Conservation (phyloP, 345 rosid species). For the Dimocarpus longan region DNA sequence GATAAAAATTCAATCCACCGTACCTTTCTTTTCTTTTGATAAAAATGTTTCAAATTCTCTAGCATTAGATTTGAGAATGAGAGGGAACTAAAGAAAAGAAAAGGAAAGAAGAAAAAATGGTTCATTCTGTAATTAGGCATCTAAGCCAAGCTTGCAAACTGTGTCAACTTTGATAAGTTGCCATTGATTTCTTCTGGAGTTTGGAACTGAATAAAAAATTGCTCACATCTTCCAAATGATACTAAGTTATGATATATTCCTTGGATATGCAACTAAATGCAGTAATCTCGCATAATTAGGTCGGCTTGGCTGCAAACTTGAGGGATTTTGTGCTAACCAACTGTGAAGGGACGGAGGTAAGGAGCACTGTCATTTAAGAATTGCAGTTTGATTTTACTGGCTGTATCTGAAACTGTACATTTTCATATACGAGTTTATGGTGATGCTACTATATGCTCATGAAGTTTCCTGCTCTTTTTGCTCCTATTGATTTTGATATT, state of each 20-base stretch:
- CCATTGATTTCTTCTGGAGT: not conserved
- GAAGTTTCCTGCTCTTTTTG: not conserved
- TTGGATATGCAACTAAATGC: constrained; percentile 13
- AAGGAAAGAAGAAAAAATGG: not conserved
- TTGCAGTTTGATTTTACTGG: not conserved
- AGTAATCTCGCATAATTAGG: constrained; percentile 39
- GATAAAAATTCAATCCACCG: not conserved
- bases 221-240: constrained; percentile 1
- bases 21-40: not conserved
- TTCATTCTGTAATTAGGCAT: not conserved
- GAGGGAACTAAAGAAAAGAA: not conserved
- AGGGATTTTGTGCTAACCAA: constrained; percentile 67
- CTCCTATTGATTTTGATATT: not conserved
- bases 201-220: not conserved
- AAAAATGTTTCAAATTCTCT: not conserved
- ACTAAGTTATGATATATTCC: constrained; percentile 1
- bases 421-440: constrained; percentile 5
- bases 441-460: not conserved
- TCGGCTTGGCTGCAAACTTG: constrained; percentile 90
- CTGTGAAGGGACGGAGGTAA: constrained; percentile 73
- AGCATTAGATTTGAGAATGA: not conserved
- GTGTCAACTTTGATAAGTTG: not conserved
- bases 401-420: not conserved
- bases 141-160: not conserved
- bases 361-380: constrained; percentile 1